Conservation (phyloP, 208 protist genomes). For the Leishmania major region DNA sequence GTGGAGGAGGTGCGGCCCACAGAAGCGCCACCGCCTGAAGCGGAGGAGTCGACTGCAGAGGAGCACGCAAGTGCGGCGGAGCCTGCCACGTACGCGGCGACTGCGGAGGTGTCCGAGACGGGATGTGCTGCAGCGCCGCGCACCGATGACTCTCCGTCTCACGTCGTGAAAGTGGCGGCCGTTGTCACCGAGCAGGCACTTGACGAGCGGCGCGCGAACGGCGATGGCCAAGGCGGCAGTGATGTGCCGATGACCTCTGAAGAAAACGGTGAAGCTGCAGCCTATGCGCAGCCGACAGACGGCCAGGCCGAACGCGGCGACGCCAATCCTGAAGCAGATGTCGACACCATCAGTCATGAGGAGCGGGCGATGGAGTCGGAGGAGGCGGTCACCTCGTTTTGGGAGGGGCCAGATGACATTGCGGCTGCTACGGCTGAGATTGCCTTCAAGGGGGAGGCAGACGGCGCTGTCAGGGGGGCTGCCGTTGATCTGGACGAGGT, state of each 20-base stretch:
- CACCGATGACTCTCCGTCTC: background rate
- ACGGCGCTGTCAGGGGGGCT: background rate
- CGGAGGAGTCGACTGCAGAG: conserved; percentile 4
- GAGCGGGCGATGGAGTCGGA: background rate
- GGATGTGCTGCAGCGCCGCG: background rate
- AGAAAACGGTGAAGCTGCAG: no score
- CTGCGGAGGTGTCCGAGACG: background rate
- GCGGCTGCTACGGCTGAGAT: background rate
- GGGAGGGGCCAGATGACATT: background rate
- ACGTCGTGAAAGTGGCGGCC: no score
- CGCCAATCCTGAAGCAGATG: background rate
- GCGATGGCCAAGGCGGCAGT: background rate
- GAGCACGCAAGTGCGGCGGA: background rate
- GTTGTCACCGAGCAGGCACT: background rate
- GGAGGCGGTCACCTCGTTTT: background rate
- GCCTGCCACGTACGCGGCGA: background rate
- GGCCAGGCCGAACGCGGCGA: background rate
- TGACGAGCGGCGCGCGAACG: background rate
- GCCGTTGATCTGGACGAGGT: background rate
- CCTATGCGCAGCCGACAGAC: background rate
- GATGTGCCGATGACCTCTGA: background rate
- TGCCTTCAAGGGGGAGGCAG: background rate
- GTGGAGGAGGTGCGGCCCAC: background rate
- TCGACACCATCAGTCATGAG: background rate
- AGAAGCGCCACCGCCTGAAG: background rate